phyloP scores from a whole-genome alignment of 108 stramenopile genomes.

The Cyclostephanos invisitatus region DNA sequence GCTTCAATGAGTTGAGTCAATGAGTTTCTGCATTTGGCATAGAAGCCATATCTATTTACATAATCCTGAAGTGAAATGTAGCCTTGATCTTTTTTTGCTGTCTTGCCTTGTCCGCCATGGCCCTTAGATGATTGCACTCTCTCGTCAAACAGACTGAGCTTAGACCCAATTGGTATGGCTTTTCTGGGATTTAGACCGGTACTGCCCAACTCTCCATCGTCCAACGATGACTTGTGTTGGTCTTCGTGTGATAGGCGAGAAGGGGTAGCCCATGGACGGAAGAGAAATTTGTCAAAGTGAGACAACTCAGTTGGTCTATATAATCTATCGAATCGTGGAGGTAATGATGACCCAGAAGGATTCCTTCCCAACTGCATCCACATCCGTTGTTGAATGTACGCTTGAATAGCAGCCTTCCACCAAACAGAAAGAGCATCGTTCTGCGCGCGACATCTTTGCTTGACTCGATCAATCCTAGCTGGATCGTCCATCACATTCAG shows the following conservation, averaged over 20 bases:
- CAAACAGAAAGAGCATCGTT: slow-evolving; percentile 66
- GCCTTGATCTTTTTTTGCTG: slow-evolving; percentile 16
- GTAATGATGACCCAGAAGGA: slow-evolving; percentile 52
- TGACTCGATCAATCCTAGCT: slow-evolving; percentile 41
- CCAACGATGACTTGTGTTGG: slow-evolving; percentile 52
- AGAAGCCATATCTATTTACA: slow-evolving; percentile 41
- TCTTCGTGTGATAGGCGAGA: slow-evolving; percentile 74
- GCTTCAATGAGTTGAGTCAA: slow-evolving; percentile 45
- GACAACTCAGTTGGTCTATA: slow-evolving; percentile 48
- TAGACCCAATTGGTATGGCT: slow-evolving; percentile 25
- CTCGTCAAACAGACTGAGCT: slow-evolving; percentile 39
- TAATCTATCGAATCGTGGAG: slow-evolving; percentile 79
- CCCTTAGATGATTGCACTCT: slow-evolving; percentile 39
- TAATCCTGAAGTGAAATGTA: slow-evolving; percentile 32
- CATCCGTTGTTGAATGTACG: slow-evolving; percentile 77
- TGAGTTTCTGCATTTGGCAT: slow-evolving; percentile 32
- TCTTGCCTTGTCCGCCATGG: slow-evolving; percentile 6
- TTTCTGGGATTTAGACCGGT: slow-evolving; percentile 33
- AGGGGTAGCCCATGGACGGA: slow-evolving; percentile 71
- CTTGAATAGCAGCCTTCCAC: slow-evolving; percentile 80
- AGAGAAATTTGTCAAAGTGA: slow-evolving; percentile 68
- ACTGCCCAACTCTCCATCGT: slow-evolving; percentile 56
- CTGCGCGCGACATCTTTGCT: slow-evolving; percentile 57
- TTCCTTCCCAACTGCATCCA: slow-evolving; percentile 79
- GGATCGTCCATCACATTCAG: slow-evolving; percentile 17